phyloP scores from a whole-genome alignment of 805 yeast genomes.

The Pichia paraexigua region DNA sequence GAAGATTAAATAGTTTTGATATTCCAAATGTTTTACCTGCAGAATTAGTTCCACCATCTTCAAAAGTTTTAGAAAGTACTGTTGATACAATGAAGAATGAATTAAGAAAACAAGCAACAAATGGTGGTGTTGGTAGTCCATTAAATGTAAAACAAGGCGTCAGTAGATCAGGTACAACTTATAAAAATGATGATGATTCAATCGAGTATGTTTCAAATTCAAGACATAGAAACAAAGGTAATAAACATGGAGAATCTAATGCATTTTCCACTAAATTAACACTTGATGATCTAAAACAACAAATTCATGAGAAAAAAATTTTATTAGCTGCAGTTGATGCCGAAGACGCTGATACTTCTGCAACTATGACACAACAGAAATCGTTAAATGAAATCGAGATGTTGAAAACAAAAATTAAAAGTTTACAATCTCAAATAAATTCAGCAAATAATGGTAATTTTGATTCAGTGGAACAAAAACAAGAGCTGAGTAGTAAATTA shows the following conservation, averaged over 20 bases:
- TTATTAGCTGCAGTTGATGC: slow-evolving; percentile 65
- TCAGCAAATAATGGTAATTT: slow-evolving; percentile 16
- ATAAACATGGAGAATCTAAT: slow-evolving; percentile 15
- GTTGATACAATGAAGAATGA: slow-evolving; percentile 63
- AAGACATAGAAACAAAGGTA: slow-evolving; percentile 41
- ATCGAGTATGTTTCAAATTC: slow-evolving; percentile 53
- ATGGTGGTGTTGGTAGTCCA: slow-evolving; percentile 20
- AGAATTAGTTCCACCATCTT: slow-evolving; percentile 82
- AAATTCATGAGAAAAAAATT: slow-evolving; percentile 64
- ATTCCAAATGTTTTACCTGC: slow-evolving; percentile 79
- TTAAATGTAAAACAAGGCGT: slow-evolving; percentile 21
- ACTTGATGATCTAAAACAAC: slow-evolving; percentile 50
- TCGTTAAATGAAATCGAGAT: slow-evolving; percentile 52
- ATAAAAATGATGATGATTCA: slow-evolving; percentile 68
- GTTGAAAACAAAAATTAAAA: slow-evolving; percentile 53
- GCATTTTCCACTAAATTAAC: slow-evolving; percentile 29
- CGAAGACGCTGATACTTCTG: slow-evolving; percentile 42
- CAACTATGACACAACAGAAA: slow-evolving; percentile 24
- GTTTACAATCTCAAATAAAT: slow-evolving; percentile 34
- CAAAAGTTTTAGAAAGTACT: slow-evolving; percentile 63
- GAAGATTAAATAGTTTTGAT: slow-evolving; percentile 82
- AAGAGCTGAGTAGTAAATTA: slow-evolving; percentile 48
- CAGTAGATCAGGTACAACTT: slow-evolving; percentile 43
- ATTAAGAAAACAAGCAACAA: slow-evolving; percentile 34
- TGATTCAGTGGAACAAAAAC: slow-evolving; percentile 38